phyloP scores from a whole-genome alignment of 2,329 filamentous ascomycete genomes.

The Penicillium sp. region DNA sequence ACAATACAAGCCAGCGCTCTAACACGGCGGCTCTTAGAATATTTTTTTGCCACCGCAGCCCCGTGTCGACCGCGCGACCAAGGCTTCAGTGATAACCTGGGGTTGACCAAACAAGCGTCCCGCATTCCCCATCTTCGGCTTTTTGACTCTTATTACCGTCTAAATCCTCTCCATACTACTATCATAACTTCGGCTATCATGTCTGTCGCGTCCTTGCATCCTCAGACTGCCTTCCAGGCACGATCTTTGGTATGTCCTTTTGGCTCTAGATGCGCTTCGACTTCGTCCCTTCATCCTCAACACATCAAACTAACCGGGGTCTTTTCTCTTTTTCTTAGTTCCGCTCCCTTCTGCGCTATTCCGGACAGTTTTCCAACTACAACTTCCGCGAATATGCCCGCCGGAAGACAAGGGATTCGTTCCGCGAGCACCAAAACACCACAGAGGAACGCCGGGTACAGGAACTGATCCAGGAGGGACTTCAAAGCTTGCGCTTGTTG shows the following conservation, averaged over 20 bases:
- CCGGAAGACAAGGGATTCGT: conserved; percentile 85
- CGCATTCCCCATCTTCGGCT: neutral
- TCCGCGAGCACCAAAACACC: conserved; percentile 74
- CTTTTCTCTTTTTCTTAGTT: conserved; percentile 58
- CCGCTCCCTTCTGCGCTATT: conserved; percentile 84
- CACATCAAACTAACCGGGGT: neutral
- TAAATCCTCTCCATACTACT: conserved; percentile 3
- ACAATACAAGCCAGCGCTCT: neutral
- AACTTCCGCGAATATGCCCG: conserved; percentile 98
- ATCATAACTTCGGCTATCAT: conserved; percentile 31
- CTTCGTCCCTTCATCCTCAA: neutral
- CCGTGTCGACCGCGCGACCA: neutral
- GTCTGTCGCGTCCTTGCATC: conserved; percentile 45
- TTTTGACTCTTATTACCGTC: neutral
- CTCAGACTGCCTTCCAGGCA: conserved; percentile 48
- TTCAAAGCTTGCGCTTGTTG: conserved; percentile 82
- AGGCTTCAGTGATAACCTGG: conserved; percentile 2
- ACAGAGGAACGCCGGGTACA: conserved; percentile 75
- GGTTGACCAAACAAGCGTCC: neutral
- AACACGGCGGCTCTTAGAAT: neutral
- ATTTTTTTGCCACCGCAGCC: neutral
- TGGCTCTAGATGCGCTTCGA: neutral
- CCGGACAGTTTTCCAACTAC: conserved; percentile 85
- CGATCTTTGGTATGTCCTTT: conserved; percentile 46
- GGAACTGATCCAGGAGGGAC: conserved; percentile 82